These are phyloP conservation scores for Cynanchum wilfordii DNA, from an alignment of 257 asterid species.

Conservation along the genomic window DNA sequence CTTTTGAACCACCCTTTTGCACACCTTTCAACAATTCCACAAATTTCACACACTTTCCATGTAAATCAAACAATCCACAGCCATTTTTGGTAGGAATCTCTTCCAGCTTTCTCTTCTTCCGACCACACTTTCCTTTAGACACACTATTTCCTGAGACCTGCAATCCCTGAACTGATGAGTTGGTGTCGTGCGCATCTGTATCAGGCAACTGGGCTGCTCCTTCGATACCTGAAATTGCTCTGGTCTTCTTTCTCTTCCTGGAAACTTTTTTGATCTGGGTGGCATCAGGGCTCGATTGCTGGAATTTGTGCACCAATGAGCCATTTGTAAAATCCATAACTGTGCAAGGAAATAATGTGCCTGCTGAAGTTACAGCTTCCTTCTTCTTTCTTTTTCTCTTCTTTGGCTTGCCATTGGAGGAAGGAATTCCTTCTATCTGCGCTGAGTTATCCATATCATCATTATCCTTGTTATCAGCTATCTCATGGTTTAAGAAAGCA, in stretches of 20 bases:
- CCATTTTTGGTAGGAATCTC: constrained; percentile 8
- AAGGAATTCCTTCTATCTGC: constrained; percentile 2
- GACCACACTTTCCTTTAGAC: constrained; percentile 21
- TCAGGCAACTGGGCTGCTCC: constrained; percentile 31
- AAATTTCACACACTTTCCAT: constrained; percentile 17
- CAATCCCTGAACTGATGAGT: constrained; percentile 27
- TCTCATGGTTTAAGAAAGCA: constrained; percentile 39
- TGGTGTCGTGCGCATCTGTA: too few relatives aligned
- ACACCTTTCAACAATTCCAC: constrained; percentile 26
- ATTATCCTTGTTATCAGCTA: constrained; percentile 17
- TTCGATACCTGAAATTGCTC: constrained; percentile 19
- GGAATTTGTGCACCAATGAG: constrained; percentile 26
- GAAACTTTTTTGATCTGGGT: constrained; percentile 21
- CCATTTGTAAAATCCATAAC: background rate
- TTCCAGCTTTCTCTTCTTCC: constrained; percentile 21
- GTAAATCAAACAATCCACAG: constrained; percentile 16
- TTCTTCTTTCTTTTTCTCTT: constrained; percentile 33
- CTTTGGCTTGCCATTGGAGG: constrained; percentile 17
- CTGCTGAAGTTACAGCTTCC: constrained; percentile 24
- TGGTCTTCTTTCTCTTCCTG: constrained; percentile 25
- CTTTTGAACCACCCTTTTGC: constrained; percentile 17
- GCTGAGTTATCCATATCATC: background rate
- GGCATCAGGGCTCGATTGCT: constrained; percentile 22
- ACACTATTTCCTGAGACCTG: constrained; percentile 31
- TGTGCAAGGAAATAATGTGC: constrained; percentile 11